Evolutionary conservation across 1,284 basidiomycete species (phyloP), one percentile per base, ranked within the genome.

Genomic region (Limonomyces culmigenus): DNA sequence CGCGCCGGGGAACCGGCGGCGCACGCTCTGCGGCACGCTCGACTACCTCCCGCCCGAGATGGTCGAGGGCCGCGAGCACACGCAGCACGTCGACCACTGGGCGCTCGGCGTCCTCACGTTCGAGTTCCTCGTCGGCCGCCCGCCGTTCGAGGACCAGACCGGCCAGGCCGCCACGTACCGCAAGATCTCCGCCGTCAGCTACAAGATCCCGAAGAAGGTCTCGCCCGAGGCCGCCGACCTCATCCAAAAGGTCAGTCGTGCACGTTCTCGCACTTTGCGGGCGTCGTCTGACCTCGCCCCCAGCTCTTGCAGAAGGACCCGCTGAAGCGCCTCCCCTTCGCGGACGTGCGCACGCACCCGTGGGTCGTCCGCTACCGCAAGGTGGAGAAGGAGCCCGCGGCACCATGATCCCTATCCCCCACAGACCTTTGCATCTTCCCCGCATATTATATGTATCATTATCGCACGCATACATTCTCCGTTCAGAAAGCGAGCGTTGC

Each of bases 31-130:
- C 48, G 93, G 93, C 3, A 98, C 95, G 3, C 61, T 96, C 33
- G 95, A 98, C 55, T 98, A 98, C 51, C 69, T 99, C 2, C 92
- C 95, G 0, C 95, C 95, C 11, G 95, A 98, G 62, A 98, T 98
- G 95, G 84, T 98, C 11, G 88, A 96, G 47, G 79, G 79, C 1
- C 78, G 69, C 43, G 79, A 80, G 41, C 88, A 95, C 49, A 77
- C 69, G 32, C 85, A 89, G 50, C 80, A 78, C 48, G 91, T 95
- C 21, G 95, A 98, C 49, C 70, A 92, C 36, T 99, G 95, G 95
- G 93, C 95, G 0, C 62, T 99, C 8, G 95, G 95, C 30, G 93
- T 98, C 3, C 65, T 99, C 39, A 85, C 80, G 1, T 99, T 89
- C 54, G 95, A 99, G 56, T 98, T 98, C 53, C 58, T 97, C 38